These are phyloP conservation scores for Microbotryomycetes sp. DNA, from an alignment of 1,284 basidiomycete genomes.

Conservation along the genomic window DNA sequence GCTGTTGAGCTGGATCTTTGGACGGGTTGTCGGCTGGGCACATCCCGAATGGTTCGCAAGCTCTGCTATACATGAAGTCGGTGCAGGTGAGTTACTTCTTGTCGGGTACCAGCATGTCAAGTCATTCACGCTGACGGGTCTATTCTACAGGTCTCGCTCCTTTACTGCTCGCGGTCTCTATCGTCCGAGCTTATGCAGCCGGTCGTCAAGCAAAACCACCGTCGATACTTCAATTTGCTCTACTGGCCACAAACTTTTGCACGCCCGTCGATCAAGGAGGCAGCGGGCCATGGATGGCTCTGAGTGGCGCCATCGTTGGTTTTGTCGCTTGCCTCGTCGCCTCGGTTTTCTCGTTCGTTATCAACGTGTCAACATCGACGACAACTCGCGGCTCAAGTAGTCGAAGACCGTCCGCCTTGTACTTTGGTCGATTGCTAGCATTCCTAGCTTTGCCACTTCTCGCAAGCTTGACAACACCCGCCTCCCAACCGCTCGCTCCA, in stretches of 20 bases:
- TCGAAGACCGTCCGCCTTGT: background rate
- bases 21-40: slow-evolving; percentile 22
- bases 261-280: slow-evolving; percentile 12
- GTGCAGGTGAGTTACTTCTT: slow-evolving; percentile 8
- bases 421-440: background rate
- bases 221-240: background rate
- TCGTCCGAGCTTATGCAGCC: slow-evolving; percentile 1
- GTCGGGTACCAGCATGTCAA: background rate
- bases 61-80: slow-evolving; percentile 23
- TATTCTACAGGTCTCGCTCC: slow-evolving; percentile 3
- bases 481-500: too few species aligned
- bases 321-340: background rate
- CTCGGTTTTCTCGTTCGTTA: background rate
- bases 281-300: slow-evolving; percentile 8
- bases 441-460: slow-evolving; percentile 9
- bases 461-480: background rate
- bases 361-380: background rate
- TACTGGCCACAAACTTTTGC: slow-evolving; percentile 10
- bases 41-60: slow-evolving; percentile 16
- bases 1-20: slow-evolving; percentile 51
- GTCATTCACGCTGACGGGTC: background rate
- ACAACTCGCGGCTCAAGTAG: background rate
- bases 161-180: slow-evolving; percentile 4
- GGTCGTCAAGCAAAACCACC: background rate
- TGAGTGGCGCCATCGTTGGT: slow-evolving; percentile 9